These are phyloP conservation scores for Coemansia sp. DNA, from an alignment of 192 early-diverging fungal genomes.

Conservation along the genomic window DNA sequence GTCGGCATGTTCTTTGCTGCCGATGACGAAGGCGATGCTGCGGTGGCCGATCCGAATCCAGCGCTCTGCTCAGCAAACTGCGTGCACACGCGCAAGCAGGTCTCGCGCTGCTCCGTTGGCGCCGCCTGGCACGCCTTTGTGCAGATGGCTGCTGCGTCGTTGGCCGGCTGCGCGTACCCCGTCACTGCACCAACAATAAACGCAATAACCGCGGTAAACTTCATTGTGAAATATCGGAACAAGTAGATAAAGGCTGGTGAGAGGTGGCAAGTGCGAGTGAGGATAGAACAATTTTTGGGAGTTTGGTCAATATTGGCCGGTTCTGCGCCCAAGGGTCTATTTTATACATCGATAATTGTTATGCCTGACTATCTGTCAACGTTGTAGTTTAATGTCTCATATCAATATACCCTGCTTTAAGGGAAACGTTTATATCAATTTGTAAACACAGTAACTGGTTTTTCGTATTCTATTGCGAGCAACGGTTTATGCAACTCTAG, in stretches of 20 bases:
- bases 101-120: constrained; percentile 27
- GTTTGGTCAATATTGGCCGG: too few relatives aligned
- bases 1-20: constrained; percentile 1
- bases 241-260: neutral
- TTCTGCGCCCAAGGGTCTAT: neutral
- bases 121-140: constrained; percentile 30
- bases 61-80: constrained; percentile 38
- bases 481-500: too few relatives aligned
- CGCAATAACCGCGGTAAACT: constrained; percentile 11
- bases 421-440: neutral
- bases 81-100: constrained; percentile 31
- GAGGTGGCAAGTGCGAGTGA: neutral
- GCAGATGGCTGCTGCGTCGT: constrained; percentile 16
- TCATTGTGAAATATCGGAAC: constrained; percentile 8
- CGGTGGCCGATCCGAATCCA: constrained; percentile 9
- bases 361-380: neutral
- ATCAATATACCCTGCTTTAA: neutral
- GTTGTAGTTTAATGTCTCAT: neutral
- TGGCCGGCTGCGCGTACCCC: constrained; percentile 4
- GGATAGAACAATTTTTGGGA: neutral
- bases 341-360: neutral
- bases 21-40: constrained; percentile 1
- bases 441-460: too few relatives aligned
- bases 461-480: too few relatives aligned
- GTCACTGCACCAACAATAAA: neutral